These are phyloP conservation scores for Ilex paraguariensis DNA, from an alignment of 305 asterid species.

Conservation along the genomic window DNA sequence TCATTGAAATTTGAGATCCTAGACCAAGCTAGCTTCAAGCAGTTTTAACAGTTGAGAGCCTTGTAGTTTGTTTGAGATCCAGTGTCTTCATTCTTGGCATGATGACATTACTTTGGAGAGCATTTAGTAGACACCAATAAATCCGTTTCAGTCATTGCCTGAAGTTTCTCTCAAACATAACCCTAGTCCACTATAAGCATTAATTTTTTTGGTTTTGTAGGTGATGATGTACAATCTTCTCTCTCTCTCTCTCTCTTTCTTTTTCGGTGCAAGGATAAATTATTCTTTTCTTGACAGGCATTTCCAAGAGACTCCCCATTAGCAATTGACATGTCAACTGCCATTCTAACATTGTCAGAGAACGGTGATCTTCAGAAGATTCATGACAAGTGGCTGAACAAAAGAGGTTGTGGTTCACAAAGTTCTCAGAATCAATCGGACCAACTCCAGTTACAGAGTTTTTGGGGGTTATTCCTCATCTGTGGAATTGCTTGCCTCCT, in stretches of 20 bases:
- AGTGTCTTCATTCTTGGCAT: no score
- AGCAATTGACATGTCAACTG: conserved; percentile 73
- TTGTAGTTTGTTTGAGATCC: no score
- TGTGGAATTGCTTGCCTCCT: conserved; percentile 48
- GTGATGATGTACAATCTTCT: background rate
- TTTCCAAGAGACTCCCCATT: conserved; percentile 74
- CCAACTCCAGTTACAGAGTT: conserved; percentile 52
- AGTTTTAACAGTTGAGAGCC: no score
- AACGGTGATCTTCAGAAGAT: conserved; percentile 64
- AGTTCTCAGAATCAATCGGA: conserved; percentile 29
- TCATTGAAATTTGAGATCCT: no score
- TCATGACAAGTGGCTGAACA: conserved; percentile 52
- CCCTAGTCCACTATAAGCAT: background rate
- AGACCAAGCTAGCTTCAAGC: no score
- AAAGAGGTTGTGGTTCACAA: conserved; percentile 26
- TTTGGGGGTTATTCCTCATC: conserved; percentile 69
- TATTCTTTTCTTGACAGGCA: conserved; percentile 30
- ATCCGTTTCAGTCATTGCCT: no score
- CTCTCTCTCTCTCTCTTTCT: no score
- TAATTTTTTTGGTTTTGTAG: background rate
- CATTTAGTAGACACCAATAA: no score
- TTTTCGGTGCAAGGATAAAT: no score
- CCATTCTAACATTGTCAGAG: conserved; percentile 58
- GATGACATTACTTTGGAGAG: no score
- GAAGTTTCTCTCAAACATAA: background rate